Conservation (phyloP, 1,284 basidiomycete species). For the Violaceomyces palustris region DNA sequence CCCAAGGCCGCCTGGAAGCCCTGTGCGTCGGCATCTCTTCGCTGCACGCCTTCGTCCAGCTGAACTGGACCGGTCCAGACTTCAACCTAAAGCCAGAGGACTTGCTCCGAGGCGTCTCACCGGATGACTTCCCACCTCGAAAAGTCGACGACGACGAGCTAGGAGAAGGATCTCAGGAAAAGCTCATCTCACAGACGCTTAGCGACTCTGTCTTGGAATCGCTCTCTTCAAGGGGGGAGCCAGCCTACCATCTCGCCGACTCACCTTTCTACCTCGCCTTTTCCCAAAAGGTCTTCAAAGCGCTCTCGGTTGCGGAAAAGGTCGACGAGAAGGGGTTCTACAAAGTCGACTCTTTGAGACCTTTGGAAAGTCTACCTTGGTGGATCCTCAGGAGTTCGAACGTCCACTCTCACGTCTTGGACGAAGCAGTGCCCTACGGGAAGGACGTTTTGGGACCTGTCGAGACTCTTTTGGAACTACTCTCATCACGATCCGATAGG, state of each 20-base stretch:
- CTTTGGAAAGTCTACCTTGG: constrained; percentile 52
- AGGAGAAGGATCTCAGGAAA: constrained; percentile 16
- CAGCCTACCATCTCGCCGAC: constrained; percentile 84
- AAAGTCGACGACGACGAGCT: constrained; percentile 58
- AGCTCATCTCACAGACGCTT: no score
- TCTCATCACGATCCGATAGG: constrained; percentile 51
- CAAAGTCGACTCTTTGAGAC: no score
- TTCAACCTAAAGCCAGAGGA: constrained; percentile 53
- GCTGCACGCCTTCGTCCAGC: constrained; percentile 83
- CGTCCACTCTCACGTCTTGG: constrained; percentile 77
- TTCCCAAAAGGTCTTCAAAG: constrained; percentile 66
- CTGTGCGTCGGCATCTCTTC: constrained; percentile 71
- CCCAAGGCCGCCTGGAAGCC: constrained; percentile 7
- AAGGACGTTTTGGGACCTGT: constrained; percentile 58
- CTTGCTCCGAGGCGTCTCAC: constrained; percentile 53
- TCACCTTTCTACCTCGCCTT: constrained; percentile 70
- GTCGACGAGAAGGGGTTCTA: neutral
- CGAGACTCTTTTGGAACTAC: constrained; percentile 56
- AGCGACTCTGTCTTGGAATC: no score
- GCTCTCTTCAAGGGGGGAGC: constrained; percentile 82
- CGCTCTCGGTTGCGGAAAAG: constrained; percentile 29
- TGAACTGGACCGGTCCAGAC: constrained; percentile 94
- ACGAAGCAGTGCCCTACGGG: constrained; percentile 71
- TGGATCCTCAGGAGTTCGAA: constrained; percentile 73
- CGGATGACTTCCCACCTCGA: constrained; percentile 55